phyloP scores from a whole-genome alignment of 2,329 filamentous ascomycete genomes.

The Microcyclosporella mali region DNA sequence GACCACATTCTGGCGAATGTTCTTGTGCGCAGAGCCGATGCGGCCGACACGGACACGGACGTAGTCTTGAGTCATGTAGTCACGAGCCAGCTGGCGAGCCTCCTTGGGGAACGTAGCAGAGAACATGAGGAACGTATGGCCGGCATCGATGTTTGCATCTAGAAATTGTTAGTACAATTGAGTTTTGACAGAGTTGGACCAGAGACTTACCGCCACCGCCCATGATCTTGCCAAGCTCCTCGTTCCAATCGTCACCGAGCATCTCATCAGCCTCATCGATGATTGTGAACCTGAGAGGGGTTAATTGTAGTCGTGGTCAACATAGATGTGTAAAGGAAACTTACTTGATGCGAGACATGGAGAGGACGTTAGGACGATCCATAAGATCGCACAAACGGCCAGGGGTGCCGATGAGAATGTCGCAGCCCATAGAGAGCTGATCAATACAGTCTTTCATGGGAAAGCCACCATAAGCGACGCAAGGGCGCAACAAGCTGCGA shows the following conservation, averaged over 20 bases:
- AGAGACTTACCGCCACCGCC: conserved; percentile 64
- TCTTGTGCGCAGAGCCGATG: conserved; percentile 67
- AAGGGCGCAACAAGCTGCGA: conserved; percentile 86
- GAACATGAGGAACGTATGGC: conserved; percentile 72
- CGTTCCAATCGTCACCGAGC: conserved; percentile 68
- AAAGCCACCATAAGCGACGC: conserved; percentile 80
- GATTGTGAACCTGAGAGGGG: conserved; percentile 52
- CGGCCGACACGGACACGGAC: conserved; percentile 82
- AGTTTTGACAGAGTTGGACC: neutral
- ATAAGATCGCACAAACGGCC: conserved; percentile 85
- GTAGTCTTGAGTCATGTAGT: conserved; percentile 67
- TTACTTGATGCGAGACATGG: conserved; percentile 69
- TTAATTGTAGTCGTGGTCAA: neutral
- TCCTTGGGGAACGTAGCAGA: conserved; percentile 87
- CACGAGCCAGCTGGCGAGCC: conserved; percentile 67
- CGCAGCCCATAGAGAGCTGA: conserved; percentile 76
- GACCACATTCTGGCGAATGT: conserved; percentile 73
- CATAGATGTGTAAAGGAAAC: conserved; percentile 29
- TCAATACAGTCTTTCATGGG: conserved; percentile 62
- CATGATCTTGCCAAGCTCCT: conserved; percentile 69
- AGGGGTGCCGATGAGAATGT: conserved; percentile 80
- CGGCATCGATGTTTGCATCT: conserved; percentile 69
- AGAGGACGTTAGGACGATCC: conserved; percentile 60
- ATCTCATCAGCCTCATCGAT: conserved; percentile 96
- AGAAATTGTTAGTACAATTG: neutral